These are phyloP conservation scores for Thalassia testudinum DNA, from an alignment of 116 monocot genomes.

Conservation along the genomic window DNA sequence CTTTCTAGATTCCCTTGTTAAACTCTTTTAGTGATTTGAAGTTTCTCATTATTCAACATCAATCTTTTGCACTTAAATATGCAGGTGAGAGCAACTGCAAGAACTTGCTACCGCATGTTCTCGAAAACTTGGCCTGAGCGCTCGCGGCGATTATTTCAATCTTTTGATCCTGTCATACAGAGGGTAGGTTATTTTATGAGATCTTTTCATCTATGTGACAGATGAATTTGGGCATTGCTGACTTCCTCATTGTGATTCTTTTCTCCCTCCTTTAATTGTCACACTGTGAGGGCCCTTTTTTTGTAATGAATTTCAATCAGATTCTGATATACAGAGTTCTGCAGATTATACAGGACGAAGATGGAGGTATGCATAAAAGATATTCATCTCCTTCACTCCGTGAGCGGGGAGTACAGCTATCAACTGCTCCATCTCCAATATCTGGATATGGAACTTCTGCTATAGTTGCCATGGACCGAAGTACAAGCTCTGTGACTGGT, in stretches of 20 bases:
- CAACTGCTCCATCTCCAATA: slow-evolving; percentile 30
- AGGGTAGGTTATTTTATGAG: slow-evolving; percentile 32
- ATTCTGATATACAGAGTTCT: slow-evolving; percentile 17
- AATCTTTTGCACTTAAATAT: background rate
- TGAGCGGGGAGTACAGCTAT: slow-evolving; percentile 52
- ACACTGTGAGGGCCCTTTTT: too few relatives aligned
- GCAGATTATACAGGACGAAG: slow-evolving; percentile 89
- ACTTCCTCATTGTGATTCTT: too few relatives aligned
- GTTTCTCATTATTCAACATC: background rate
- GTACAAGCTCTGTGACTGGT: slow-evolving; percentile 44
- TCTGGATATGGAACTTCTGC: slow-evolving; percentile 88
- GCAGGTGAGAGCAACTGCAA: slow-evolving; percentile 84
- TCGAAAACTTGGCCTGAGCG: slow-evolving; percentile 98
- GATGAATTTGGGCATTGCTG: too few relatives aligned
- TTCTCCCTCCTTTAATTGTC: too few relatives aligned
- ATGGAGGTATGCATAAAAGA: slow-evolving; percentile 87
- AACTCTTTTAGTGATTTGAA: background rate
- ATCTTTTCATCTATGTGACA: too few relatives aligned
- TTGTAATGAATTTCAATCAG: too few relatives aligned
- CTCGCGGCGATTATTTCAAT: slow-evolving; percentile 63
- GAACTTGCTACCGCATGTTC: slow-evolving; percentile 87
- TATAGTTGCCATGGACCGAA: slow-evolving; percentile 89
- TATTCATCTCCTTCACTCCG: slow-evolving; percentile 81
- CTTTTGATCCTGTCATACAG: slow-evolving; percentile 91
- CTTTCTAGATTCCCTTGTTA: background rate